Conservation (phyloP, 352 stramenopile genomes). For the Thalassiosira livingstoniorum region DNA sequence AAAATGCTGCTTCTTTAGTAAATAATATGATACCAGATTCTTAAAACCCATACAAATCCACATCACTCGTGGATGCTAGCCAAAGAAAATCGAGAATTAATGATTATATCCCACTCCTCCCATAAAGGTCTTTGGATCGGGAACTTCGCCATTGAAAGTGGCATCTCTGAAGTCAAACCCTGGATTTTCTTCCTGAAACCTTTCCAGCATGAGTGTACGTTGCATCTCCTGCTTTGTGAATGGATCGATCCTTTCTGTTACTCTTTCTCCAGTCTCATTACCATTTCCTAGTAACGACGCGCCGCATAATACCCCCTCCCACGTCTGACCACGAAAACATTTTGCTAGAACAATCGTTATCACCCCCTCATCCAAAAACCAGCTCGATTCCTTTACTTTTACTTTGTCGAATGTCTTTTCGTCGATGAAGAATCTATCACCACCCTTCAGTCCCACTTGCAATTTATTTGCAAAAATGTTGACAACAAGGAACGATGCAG, state of each 20-base stretch:
- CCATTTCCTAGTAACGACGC: constrained; percentile 42
- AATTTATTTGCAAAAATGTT: constrained; percentile 91
- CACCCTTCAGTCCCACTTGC: constrained; percentile 89
- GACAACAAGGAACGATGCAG: constrained; percentile 47
- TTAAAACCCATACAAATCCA: no score
- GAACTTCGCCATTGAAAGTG: constrained; percentile 95
- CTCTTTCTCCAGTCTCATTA: background rate
- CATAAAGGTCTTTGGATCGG: constrained; percentile 97
- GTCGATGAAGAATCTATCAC: constrained; percentile 92
- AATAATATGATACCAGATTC: no score
- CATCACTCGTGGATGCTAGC: no score
- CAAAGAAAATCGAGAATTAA: constrained; percentile 13
- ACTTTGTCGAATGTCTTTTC: constrained; percentile 92
- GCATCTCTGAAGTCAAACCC: constrained; percentile 98
- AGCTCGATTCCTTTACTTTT: constrained; percentile 94
- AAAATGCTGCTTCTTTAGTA: no score
- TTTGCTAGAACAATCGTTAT: constrained; percentile 88
- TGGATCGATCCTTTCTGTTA: constrained; percentile 85
- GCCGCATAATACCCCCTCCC: constrained; percentile 90
- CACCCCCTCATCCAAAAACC: constrained; percentile 88
- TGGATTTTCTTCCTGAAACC: constrained; percentile 98
- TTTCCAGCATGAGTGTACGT: constrained; percentile 96
- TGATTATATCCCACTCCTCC: constrained; percentile 87
- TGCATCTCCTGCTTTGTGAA: constrained; percentile 92
- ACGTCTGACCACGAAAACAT: constrained; percentile 95